Evolutionary conservation across 2,329 filamentous ascomycete genomes (phyloP).

Genomic region (Leptoxyphium fumago): DNA sequence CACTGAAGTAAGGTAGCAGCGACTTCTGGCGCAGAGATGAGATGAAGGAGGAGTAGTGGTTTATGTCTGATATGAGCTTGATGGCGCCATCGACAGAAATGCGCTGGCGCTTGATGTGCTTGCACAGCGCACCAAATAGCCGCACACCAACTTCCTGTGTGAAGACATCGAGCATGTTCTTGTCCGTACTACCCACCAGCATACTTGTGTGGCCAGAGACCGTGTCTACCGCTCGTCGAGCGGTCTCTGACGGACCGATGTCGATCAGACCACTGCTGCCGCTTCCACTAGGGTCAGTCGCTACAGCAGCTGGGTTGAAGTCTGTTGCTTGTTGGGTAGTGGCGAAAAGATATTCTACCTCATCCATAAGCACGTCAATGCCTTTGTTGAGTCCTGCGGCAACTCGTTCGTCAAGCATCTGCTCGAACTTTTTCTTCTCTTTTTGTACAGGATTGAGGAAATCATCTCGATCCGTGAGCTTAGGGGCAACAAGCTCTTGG

Average conservation of each 20-base stretch:
- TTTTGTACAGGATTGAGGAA: constrained; percentile 84
- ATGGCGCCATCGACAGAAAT: constrained; percentile 80
- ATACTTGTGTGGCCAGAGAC: constrained; percentile 82
- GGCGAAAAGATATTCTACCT: constrained; percentile 88
- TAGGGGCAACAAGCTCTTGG: constrained; percentile 72
- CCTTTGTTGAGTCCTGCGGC: constrained; percentile 93
- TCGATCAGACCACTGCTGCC: constrained; percentile 26
- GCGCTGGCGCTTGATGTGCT: constrained; percentile 92
- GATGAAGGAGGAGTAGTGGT: constrained; percentile 78
- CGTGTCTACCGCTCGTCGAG: constrained; percentile 66
- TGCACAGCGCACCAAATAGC: constrained; percentile 82
- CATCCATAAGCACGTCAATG: constrained; percentile 95
- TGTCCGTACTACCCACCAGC: constrained; percentile 88
- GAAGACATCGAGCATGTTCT: constrained; percentile 96
- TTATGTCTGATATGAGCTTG: constrained; percentile 92
- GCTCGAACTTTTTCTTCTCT: constrained; percentile 96
- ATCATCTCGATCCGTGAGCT: constrained; percentile 81
- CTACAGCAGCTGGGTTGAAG: constrained; percentile 57
- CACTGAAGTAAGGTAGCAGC: constrained; percentile 77
- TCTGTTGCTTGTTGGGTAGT: constrained; percentile 76
- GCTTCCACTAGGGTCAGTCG: constrained; percentile 19
- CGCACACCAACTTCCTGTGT: constrained; percentile 93
- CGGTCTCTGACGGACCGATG: constrained; percentile 64
- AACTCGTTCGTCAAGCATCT: constrained; percentile 94
- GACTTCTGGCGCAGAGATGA: constrained; percentile 68